Base-by-base conservation (phyloP, 306 rosid species). In the Trichosanthes cucumerina region DNA sequence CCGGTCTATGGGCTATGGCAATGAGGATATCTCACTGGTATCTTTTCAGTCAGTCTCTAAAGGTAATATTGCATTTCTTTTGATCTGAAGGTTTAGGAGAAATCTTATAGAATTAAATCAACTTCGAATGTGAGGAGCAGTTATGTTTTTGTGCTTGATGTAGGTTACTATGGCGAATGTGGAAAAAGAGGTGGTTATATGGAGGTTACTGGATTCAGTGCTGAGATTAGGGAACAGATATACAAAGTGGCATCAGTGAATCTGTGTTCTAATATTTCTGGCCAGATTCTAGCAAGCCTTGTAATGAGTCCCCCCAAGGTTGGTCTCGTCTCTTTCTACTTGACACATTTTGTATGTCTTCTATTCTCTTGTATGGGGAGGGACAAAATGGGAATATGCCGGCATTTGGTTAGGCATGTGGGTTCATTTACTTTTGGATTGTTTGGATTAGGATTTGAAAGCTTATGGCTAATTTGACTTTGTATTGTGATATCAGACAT, bases 271-370 rank as follows among this genome's bases (percentile, higher is more conserved):
- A 93, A 93, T 81, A 90, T 91, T 85, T 86, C 96, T 28, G 97
- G 97, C 81, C 97, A 91, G 85, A 90, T 91, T 80, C 91, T 93
- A 57, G 88, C 97, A 52, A 91, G 98, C 89, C 91, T 93, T 77
- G 88, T 93, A 72, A 93, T 90, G 98, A 88, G 91, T 76, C 98
- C 98, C 11, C 98, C 96, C 58, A 90, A 92, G 98, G 98, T 93
- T 74, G 26, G 9, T 58, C 80, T 21, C 14, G 1, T 28, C 56
- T 57, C 49, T 10, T 41, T 58, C 34, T 74, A 49, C 1, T 41
- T 2, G 39, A 15, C 23, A 28, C 26, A 1, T 74, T 36, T 76
- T 77, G 47, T 68, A 39, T 86, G 57, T 76, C 81, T 24, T 52
- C 18, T 24, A 13, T 60, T 60, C 39, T 60, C 68, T 60, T 60